Conservation (phyloP, 148 eudicot species). For the Cornus kousa region DNA sequence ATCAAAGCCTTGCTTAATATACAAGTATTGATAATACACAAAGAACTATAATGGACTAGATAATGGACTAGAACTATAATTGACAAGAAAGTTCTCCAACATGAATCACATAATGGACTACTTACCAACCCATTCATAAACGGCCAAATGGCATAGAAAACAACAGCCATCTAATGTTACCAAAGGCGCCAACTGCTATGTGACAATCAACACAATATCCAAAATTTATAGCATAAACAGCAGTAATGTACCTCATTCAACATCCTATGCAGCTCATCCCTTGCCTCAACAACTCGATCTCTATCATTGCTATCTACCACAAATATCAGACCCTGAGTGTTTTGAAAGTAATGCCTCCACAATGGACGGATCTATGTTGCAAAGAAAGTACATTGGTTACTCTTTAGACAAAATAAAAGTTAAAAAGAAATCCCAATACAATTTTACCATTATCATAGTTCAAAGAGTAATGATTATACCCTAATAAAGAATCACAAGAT, state of each 20-base stretch:
- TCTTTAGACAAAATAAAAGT: neutral
- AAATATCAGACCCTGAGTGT: slow-evolving; percentile 54
- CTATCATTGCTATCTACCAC: slow-evolving; percentile 59
- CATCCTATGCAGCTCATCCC: slow-evolving; percentile 55
- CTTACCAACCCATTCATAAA: neutral
- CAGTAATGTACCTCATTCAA: slow-evolving; percentile 42
- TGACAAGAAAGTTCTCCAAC: neutral
- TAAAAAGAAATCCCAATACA: neutral
- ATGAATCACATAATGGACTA: neutral
- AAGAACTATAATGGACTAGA: no score
- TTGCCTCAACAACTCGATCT: slow-evolving; percentile 53
- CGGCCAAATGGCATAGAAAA: neutral
- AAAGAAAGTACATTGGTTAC: neutral
- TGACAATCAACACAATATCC: neutral
- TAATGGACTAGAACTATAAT: no score
- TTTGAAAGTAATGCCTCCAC: slow-evolving; percentile 63
- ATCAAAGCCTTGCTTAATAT: neutral
- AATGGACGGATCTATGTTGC: slow-evolving; percentile 45
- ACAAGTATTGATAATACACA: no score
- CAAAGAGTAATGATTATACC: neutral
- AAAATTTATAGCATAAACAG: neutral
- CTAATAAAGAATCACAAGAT: neutral
- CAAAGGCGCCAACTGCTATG: neutral
- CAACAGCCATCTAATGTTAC: neutral
- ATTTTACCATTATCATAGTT: neutral